Percentiles rank a stretch among this genome's conserved stretches.
These are phyloP conservation scores for Pseudogymnoascus sp. DNA, from an alignment of 2,329 filamentous ascomycete species.

Conservation along the genomic window DNA sequence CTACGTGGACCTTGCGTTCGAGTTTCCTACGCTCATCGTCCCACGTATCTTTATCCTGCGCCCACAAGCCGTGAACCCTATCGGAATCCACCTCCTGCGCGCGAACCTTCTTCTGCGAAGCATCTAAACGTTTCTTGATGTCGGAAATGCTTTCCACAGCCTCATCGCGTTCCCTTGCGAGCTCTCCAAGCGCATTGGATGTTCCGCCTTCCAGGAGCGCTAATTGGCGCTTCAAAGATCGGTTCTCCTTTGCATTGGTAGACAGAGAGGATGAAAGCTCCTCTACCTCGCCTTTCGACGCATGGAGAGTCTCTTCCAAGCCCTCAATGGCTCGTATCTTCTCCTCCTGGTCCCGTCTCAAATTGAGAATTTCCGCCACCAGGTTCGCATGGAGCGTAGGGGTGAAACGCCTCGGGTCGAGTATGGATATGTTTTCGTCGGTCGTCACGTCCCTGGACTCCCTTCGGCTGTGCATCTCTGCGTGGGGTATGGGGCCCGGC, in stretches of 20 bases:
- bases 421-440: slow-evolving; percentile 59
- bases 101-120: slow-evolving; percentile 66
- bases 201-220: slow-evolving; percentile 82
- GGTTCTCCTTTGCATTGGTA: slow-evolving; percentile 63
- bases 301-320: slow-evolving; percentile 67
- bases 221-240: slow-evolving; percentile 76
- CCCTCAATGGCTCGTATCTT: slow-evolving; percentile 81
- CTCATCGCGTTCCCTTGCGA: slow-evolving; percentile 79
- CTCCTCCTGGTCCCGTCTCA: slow-evolving; percentile 84
- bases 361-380: slow-evolving; percentile 83
- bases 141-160: slow-evolving; percentile 66
- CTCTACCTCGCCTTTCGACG: slow-evolving; percentile 67
- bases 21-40: slow-evolving; percentile 72
- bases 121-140: slow-evolving; percentile 67
- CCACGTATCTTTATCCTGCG: slow-evolving; percentile 77
- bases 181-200: slow-evolving; percentile 72
- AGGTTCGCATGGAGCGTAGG: slow-evolving; percentile 90
- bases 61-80: slow-evolving; percentile 71
- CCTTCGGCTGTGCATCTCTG: slow-evolving; percentile 42
- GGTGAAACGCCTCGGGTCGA: slow-evolving; percentile 89
- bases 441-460: slow-evolving; percentile 50
- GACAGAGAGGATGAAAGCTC: slow-evolving; percentile 54
- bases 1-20: slow-evolving; percentile 82
- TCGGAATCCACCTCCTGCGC: slow-evolving; percentile 76
- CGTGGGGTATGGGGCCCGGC: slow-evolving; percentile 43